Evolutionary conservation across 192 early-diverging fungal genomes (phyloP).

Genomic region (Podila verticillata): DNA sequence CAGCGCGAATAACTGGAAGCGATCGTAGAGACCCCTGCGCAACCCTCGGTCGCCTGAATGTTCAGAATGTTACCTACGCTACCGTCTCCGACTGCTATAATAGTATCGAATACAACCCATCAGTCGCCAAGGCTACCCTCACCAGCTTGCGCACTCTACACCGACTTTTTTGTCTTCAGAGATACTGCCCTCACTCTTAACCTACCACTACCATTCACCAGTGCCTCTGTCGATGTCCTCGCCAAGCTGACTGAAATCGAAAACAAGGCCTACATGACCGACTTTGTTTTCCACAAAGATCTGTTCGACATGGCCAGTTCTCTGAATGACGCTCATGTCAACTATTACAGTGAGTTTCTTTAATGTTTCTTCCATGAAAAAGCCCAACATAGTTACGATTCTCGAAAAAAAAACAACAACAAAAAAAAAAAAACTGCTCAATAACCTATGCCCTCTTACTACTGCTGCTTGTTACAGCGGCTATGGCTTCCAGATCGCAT

Average conservation of each 20-base stretch:
- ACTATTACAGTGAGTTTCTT: conserved; percentile 15
- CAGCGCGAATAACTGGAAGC: not conserved
- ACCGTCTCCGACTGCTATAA: not conserved
- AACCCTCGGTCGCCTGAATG: not conserved
- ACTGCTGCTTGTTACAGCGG: conserved; percentile 5
- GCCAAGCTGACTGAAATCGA: conserved; percentile 7
- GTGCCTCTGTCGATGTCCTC: conserved; percentile 12
- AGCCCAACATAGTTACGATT: not conserved
- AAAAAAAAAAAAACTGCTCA: no score
- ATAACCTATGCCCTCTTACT: not conserved
- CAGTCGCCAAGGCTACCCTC: not conserved
- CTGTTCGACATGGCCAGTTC: not conserved
- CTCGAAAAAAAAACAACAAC: no score
- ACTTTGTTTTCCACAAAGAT: conserved; percentile 19
- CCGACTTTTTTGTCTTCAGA: conserved; percentile 23
- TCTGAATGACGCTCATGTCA: conserved; percentile 21
- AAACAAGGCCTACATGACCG: not conserved
- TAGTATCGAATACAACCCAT: not conserved
- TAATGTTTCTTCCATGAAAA: not conserved
- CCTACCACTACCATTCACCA: conserved; percentile 4
- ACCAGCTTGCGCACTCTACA: not conserved
- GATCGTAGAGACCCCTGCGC: conserved; percentile 14
- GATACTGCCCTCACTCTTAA: conserved; percentile 12
- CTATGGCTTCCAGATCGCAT: not conserved
- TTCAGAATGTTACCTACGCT: not conserved